Conservation (phyloP, 78 protist species). For the Acrasis kona region DNA sequence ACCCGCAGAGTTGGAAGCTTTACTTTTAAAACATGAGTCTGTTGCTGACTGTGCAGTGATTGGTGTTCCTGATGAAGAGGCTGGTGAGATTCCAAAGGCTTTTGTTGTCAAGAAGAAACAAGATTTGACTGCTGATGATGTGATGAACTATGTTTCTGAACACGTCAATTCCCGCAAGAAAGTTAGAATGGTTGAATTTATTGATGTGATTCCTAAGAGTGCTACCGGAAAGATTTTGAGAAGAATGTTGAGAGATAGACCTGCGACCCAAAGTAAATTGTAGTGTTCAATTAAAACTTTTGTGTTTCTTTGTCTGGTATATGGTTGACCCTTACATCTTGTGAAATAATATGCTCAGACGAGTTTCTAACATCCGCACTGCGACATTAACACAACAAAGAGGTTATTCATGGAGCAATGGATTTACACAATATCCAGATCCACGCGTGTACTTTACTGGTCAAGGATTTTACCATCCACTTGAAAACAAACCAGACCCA, state of each 20-base stretch:
- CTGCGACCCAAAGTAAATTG: too few relatives aligned
- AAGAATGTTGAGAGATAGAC: constrained; percentile 12
- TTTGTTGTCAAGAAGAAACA: constrained; percentile 52
- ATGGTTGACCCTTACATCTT: too few relatives aligned
- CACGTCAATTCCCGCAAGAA: constrained; percentile 20
- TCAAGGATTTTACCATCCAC: too few relatives aligned
- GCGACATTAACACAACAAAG: too few relatives aligned
- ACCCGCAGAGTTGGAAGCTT: constrained; percentile 87
- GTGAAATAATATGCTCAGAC: too few relatives aligned
- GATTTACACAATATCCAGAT: too few relatives aligned
- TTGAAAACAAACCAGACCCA: too few relatives aligned
- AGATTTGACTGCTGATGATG: constrained; percentile 28
- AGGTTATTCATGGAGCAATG: too few relatives aligned
- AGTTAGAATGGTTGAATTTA: constrained; percentile 24
- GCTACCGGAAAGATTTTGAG: constrained; percentile 71
- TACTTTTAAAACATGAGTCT: constrained; percentile 43
- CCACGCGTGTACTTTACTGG: too few relatives aligned
- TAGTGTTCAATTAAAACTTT: too few relatives aligned
- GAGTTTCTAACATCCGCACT: too few relatives aligned
- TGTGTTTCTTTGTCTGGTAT: too few relatives aligned
- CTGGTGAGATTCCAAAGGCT: constrained; percentile 76
- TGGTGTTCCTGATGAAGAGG: constrained; percentile 28
- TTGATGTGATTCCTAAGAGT: constrained; percentile 61
- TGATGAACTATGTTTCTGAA: constrained; percentile 7
- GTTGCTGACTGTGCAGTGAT: constrained; percentile 70